Evolutionary conservation across 2,329 filamentous ascomycete species (phyloP).

Genomic region (Epichloe bromicola): DNA sequence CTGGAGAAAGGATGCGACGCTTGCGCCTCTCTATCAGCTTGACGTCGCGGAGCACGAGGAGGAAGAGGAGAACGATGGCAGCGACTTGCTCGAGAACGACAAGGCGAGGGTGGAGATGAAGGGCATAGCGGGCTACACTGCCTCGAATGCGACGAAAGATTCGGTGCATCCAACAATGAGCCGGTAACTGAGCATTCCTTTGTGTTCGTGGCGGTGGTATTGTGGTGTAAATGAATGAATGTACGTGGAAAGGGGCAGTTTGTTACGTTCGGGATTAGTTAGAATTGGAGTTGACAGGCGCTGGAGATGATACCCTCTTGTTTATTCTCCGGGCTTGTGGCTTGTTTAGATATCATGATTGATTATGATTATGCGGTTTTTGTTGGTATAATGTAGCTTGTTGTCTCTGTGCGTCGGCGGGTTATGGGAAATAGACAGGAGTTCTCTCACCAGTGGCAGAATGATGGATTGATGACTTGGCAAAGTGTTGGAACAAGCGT

Average conservation of each 20-base stretch:
- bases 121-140: constrained; percentile 18
- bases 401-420: too few species aligned
- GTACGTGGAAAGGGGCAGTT: not conserved
- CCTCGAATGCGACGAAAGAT: constrained; percentile 4
- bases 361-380: not conserved
- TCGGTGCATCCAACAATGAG: not conserved
- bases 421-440: too few species aligned
- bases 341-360: not conserved
- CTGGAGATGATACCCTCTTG: constrained; percentile 10
- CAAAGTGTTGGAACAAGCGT: too few species aligned
- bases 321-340: not conserved
- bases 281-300: constrained; percentile 4
- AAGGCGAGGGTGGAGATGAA: constrained; percentile 27
- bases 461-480: too few species aligned
- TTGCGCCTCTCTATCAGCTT: constrained; percentile 31
- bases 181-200: not conserved
- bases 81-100: constrained; percentile 22
- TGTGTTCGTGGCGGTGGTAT: not conserved
- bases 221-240: not conserved
- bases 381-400: not conserved
- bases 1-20: constrained; percentile 27
- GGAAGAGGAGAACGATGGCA: constrained; percentile 15
- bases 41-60: constrained; percentile 21
- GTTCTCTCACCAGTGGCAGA: too few species aligned
- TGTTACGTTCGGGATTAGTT: not conserved